Base-by-base conservation (phyloP, 345 rosid genomes). In the Populus deltoides region DNA sequence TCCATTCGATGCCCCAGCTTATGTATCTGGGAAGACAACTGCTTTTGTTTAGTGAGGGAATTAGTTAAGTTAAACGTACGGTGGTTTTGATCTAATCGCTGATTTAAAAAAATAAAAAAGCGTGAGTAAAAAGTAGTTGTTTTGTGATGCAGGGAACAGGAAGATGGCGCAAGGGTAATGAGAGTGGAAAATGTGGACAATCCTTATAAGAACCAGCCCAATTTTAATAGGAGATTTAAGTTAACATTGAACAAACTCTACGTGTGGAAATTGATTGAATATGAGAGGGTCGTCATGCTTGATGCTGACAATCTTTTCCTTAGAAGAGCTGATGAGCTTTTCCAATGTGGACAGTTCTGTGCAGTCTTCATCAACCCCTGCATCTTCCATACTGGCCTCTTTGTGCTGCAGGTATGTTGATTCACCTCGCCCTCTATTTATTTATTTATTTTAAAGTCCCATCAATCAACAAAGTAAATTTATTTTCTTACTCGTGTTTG, bases 301-400 rank as follows among this genome's bases (percentile, higher is more conserved):
- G 99, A 96, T 55, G 89, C 88, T 2, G 98, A 96, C 82, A 96
- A 96, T 82, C 93, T 96, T 27, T 94, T 96, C 88, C 93, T 96
- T 51, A 80, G 81, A 66, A 93, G 91, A 57, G 39, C 97, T 0
- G 98, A 96, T 61, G 99, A 96, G 83, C 86, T 96, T 67, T 96
- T 96, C 87, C 97, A 89, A 69, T 96, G 99, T 70, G 99, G 98
- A 13, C 92, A 90, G 63, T 96, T 96, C 78, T 96, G 99, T 86
- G 98, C 98, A 1, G 97, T 86, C 70, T 95, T 95, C 83, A 95
- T 93, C 83, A 95, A 95, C 81, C 99, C 99, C 62, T 93, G 99
- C 82, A 89, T 96, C 81, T 94, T 96, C 90, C 98, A 96, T 75
- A 96, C 99, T 4, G 99, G 99, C 41, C 95, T 96, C 74, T 96